Percentiles rank a stretch among this genome's conserved stretches.
Conservation (phyloP, 495 filamentous ascomycete genomes). For the Penicillium lividum region DNA sequence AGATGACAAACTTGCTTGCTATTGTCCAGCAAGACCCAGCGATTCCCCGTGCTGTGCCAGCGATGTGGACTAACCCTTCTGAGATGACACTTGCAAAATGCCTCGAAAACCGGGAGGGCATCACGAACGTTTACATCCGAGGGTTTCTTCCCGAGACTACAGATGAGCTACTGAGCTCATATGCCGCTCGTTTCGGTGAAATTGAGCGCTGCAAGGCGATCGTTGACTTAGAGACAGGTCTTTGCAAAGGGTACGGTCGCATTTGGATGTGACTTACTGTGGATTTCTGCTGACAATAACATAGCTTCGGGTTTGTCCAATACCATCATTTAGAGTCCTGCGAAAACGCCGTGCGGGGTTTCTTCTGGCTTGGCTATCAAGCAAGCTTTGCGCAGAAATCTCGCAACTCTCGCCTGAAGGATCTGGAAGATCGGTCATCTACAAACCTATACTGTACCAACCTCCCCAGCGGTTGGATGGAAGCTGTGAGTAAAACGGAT, state of each 20-base stretch:
- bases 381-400: constrained; percentile 97
- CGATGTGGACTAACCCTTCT: constrained; percentile 71
- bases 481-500: constrained; percentile 61
- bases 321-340: constrained; percentile 85
- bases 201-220: constrained; percentile 97
- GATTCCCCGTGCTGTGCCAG: constrained; percentile 88
- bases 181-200: constrained; percentile 82
- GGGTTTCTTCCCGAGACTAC: constrained; percentile 92
- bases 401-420: constrained; percentile 93
- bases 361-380: constrained; percentile 91
- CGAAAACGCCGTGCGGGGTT: constrained; percentile 94
- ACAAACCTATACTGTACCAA: constrained; percentile 98
- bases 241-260: constrained; percentile 83
- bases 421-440: constrained; percentile 77
- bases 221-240: constrained; percentile 84
- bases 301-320: constrained; percentile 93
- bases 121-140: constrained; percentile 96
- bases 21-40: constrained; percentile 72
- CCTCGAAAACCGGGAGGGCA: constrained; percentile 82
- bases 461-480: constrained; percentile 84
- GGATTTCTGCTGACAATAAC: constrained; percentile 9
- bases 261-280: neutral
- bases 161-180: constrained; percentile 81
- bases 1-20: constrained; percentile 66
- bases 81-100: constrained; percentile 84